Percentiles rank a stretch among this genome's conserved stretches.
phyloP scores from a whole-genome alignment of 495 filamentous ascomycete genomes.

The Aspergillus nidulans region DNA sequence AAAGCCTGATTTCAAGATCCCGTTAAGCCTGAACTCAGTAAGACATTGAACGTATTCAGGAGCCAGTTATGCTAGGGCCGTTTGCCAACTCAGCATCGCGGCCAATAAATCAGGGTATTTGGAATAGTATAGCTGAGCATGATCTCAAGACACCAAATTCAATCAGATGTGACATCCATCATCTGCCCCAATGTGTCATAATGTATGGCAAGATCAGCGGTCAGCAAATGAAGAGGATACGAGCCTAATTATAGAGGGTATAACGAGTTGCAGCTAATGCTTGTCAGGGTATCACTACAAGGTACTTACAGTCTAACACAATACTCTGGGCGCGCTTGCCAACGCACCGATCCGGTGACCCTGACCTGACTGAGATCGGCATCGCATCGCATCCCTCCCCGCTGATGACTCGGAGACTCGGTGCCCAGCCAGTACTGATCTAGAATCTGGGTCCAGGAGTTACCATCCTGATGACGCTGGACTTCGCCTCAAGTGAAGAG shows the following conservation, averaged over 20 bases:
- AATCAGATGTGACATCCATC: background rate
- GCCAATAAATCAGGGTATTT: no score
- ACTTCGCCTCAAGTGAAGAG: background rate
- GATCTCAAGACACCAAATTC: background rate
- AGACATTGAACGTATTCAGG: background rate
- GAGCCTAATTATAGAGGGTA: background rate
- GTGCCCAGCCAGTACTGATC: background rate
- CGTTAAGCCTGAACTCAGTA: background rate
- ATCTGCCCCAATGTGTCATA: background rate
- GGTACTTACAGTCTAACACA: background rate
- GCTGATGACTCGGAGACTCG: background rate
- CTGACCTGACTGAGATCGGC: slow-evolving; percentile 30
- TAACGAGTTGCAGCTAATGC: background rate
- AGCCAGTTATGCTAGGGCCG: background rate
- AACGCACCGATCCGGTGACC: slow-evolving; percentile 44
- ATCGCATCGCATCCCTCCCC: background rate
- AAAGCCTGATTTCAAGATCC: background rate
- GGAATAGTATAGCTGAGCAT: no score
- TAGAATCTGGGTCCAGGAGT: background rate
- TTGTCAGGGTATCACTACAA: background rate
- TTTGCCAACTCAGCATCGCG: background rate
- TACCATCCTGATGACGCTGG: background rate
- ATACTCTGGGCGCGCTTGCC: slow-evolving; percentile 18
- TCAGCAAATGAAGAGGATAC: slow-evolving; percentile 1
- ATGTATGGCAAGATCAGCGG: background rate